Conservation (phyloP, 2,329 filamentous ascomycete genomes). For the Colletotrichum lentis region DNA sequence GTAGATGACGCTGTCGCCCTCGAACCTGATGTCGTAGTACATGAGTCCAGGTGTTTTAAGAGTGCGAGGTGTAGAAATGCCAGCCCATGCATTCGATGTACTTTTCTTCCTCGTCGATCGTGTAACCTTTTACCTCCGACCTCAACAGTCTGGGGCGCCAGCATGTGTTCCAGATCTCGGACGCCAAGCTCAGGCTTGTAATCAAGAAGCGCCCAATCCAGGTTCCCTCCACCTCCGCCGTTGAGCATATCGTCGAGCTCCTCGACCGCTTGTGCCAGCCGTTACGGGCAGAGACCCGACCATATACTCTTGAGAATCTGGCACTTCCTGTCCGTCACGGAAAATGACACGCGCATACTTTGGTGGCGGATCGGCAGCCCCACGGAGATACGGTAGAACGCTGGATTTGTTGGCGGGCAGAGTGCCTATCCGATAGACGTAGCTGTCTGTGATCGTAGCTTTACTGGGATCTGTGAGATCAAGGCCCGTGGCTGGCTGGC, state of each 20-base stretch:
- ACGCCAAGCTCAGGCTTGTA: conserved; percentile 44
- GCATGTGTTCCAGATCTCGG: conserved; percentile 47
- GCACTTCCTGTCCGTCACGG: conserved; percentile 52
- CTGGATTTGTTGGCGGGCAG: conserved; percentile 59
- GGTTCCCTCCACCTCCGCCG: conserved; percentile 50
- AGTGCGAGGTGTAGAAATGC: conserved; percentile 59
- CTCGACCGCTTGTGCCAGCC: conserved; percentile 48
- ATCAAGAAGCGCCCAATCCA: conserved; percentile 49
- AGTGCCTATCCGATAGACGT: conserved; percentile 57
- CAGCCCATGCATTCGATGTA: conserved; percentile 64
- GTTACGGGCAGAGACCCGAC: conserved; percentile 58
- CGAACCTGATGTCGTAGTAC: conserved; percentile 60
- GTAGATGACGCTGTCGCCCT: conserved; percentile 60
- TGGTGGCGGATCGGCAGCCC: conserved; percentile 45
- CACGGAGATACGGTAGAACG: conserved; percentile 55
- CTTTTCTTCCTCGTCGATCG: conserved; percentile 53
- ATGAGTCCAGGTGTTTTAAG: conserved; percentile 55
- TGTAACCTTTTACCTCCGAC: conserved; percentile 52
- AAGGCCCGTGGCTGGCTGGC: conserved; percentile 51
- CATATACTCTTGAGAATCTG: conserved; percentile 58
- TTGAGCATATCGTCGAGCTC: conserved; percentile 55
- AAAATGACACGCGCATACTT: conserved; percentile 59
- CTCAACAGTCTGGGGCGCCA: conserved; percentile 50
- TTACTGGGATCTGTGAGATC: conserved; percentile 54
- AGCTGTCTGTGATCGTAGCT: conserved; percentile 55